A percentile compares a stretch with the other conserved stretches of the same genome.
phyloP scores from a whole-genome alignment of 2,329 filamentous ascomycete species.

The Herpomyces periplanetae region DNA sequence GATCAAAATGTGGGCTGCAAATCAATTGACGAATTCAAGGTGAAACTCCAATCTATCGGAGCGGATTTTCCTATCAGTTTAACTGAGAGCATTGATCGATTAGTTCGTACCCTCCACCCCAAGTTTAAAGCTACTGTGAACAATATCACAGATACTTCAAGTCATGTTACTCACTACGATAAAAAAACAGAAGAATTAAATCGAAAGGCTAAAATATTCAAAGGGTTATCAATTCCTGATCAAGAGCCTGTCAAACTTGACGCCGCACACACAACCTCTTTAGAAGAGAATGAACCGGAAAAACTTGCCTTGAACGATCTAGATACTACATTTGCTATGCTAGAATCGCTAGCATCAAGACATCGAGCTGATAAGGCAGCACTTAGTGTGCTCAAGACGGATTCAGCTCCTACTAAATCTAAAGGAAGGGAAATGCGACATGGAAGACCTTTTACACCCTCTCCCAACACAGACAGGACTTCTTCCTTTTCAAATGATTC shows the following conservation, averaged over 20 bases:
- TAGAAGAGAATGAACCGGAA: conserved; percentile 6
- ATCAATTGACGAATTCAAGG: conserved; percentile 29
- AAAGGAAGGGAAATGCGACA: no score
- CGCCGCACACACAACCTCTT: conserved; percentile 8
- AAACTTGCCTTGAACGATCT: conserved; percentile 19
- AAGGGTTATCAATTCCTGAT: conserved; percentile 53
- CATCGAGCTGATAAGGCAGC: no score
- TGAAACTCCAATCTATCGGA: conserved; percentile 29
- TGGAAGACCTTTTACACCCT: no score
- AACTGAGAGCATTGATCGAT: conserved; percentile 56
- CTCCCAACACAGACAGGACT: no score
- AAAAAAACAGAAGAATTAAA: conserved; percentile 13
- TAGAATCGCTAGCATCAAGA: conserved; percentile 50
- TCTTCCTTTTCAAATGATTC: no score
- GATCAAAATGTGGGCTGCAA: conserved; percentile 42
- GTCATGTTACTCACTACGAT: conserved; percentile 7
- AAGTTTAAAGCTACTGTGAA: conserved; percentile 23
- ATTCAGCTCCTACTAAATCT: no score
- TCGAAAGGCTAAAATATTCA: conserved; percentile 57
- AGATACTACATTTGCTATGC: conserved; percentile 60
- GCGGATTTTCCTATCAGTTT: conserved; percentile 53
- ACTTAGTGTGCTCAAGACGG: no score
- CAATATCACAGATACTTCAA: conserved; percentile 7
- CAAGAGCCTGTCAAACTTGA: conserved; percentile 17
- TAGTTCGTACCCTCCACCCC: conserved; percentile 64